Evolutionary conservation across 2,329 filamentous ascomycete species (phyloP), one percentile per base, ranked within the genome.

Genomic region (Alternaria sp.): DNA sequence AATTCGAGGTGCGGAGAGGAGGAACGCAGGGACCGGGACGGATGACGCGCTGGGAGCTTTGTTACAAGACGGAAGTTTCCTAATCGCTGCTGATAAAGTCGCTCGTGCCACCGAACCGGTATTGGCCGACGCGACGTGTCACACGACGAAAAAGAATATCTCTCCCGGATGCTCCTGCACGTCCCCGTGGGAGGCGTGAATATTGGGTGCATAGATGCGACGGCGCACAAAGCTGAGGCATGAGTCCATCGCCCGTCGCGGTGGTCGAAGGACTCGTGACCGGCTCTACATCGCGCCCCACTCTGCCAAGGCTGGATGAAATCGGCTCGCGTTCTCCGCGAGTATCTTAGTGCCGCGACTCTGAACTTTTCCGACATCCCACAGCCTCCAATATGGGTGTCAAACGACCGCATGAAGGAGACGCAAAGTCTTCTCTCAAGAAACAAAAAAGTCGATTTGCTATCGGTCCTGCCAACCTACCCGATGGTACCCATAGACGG

Each of bases 401-500:
- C 20, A 91, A 89, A 76, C 80, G 87, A 63, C 73, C 84, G n/a
- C 81, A 79, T 30, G 85, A 88, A 53, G 79, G 81, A 61, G 72
- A 78, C 38, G 82, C 66, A 43, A 59, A 53, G 54, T 62, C 51
- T 32, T 51, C 63, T 14, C 59, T 57, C 9, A 85, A 86, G 73
- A 86, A 85, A 64, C 72, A 75, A 64, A 86, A 81, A 66, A 90
- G 91, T 69, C 93, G 92, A 51, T 97, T 98, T 81, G 87, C 87
- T 41, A 91, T 97, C 57, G 94, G 94, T 0, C 94, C 94, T 30
- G 91, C 91, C 38, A 96, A 97, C 77, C 84, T 98, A 26, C 94
- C 94, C 41, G 94, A 97, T 77, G 94, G 94, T 56, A 90, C 90
- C 22, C 92, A 95, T 86, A 88, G 88, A 72, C 89, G 94, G 71